These are phyloP conservation scores for Tricholoma matsutake DNA, from an alignment of 768 basidiomycete genomes.

Conservation along the genomic window DNA sequence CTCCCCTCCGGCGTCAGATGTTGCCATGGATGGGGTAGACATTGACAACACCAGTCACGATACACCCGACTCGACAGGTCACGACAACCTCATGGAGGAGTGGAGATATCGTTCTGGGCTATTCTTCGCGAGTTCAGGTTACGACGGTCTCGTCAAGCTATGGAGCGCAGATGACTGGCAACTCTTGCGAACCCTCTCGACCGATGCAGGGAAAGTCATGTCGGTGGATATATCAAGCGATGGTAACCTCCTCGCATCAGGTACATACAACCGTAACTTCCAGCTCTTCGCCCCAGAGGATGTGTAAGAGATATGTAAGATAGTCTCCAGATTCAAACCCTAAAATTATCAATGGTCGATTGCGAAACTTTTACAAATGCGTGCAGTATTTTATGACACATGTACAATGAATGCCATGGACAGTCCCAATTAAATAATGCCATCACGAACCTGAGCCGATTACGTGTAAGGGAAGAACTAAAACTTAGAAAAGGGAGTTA, in stretches of 20 bases:
- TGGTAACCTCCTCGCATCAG: slow-evolving; percentile 80
- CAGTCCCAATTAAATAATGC: slow-evolving; percentile 43
- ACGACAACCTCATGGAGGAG: slow-evolving; percentile 50
- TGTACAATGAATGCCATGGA: slow-evolving; percentile 12
- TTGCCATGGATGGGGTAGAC: slow-evolving; percentile 48
- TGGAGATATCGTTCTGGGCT: slow-evolving; percentile 84
- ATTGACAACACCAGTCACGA: slow-evolving; percentile 30
- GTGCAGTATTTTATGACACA: slow-evolving; percentile 16
- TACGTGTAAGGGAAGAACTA: not conserved
- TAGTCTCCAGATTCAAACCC: slow-evolving; percentile 9
- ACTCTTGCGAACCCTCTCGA: slow-evolving; percentile 79
- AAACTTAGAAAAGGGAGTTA: not conserved
- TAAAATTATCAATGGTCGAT: slow-evolving; percentile 14
- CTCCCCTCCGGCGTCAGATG: slow-evolving; percentile 35
- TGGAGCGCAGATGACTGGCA: slow-evolving; percentile 99
- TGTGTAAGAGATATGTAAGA: slow-evolving; percentile 14
- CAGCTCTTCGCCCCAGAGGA: slow-evolving; percentile 88
- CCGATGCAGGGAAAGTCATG: slow-evolving; percentile 99
- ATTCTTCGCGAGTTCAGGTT: slow-evolving; percentile 91
- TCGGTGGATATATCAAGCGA: slow-evolving; percentile 88
- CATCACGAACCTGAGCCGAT: slow-evolving; percentile 50
- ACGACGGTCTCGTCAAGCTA: slow-evolving; percentile 92
- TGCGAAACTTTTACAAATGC: slow-evolving; percentile 31
- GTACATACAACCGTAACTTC: slow-evolving; percentile 92
- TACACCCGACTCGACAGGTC: slow-evolving; percentile 31